Evolutionary conservation across 257 asterid genomes (phyloP).

Genomic region (Verbena officinalis): DNA sequence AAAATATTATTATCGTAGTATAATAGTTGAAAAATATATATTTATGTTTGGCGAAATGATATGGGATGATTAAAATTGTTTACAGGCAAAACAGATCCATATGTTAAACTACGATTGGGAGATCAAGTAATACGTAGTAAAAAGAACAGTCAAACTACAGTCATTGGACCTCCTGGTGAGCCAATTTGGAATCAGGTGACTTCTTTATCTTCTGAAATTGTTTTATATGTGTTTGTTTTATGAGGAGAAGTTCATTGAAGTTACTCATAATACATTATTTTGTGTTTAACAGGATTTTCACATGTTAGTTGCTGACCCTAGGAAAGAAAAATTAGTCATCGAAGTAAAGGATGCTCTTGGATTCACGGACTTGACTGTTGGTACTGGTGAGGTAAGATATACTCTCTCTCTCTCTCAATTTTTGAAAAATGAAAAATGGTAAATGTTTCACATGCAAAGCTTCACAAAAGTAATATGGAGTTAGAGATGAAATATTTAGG

Average conservation of each 20-base stretch:
- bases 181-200: constrained; percentile 99
- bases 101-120: constrained; percentile 77
- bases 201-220: constrained; percentile 4
- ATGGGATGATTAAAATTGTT: constrained; percentile 15
- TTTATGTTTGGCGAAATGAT: too few relatives aligned
- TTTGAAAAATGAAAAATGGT: too few relatives aligned
- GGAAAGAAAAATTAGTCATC: constrained; percentile 65
- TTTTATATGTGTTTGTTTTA: constrained; percentile 9
- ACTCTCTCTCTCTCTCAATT: too few relatives aligned
- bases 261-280: constrained; percentile 17
- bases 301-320: constrained; percentile 84
- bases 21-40: too few relatives aligned
- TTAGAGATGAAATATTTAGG: too few relatives aligned
- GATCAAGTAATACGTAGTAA: constrained; percentile 94
- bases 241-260: constrained; percentile 23
- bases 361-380: constrained; percentile 75
- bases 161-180: constrained; percentile 96
- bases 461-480: too few relatives aligned
- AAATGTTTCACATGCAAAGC: too few relatives aligned
- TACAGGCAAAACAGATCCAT: constrained; percentile 97
- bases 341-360: constrained; percentile 94
- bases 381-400: constrained; percentile 76
- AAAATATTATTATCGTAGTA: too few relatives aligned
- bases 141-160: constrained; percentile 93
- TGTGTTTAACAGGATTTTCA: constrained; percentile 75